Percentiles rank a stretch among this genome's conserved stretches.
phyloP scores from a whole-genome alignment of 345 rosid species.

The Boechera stricta region DNA sequence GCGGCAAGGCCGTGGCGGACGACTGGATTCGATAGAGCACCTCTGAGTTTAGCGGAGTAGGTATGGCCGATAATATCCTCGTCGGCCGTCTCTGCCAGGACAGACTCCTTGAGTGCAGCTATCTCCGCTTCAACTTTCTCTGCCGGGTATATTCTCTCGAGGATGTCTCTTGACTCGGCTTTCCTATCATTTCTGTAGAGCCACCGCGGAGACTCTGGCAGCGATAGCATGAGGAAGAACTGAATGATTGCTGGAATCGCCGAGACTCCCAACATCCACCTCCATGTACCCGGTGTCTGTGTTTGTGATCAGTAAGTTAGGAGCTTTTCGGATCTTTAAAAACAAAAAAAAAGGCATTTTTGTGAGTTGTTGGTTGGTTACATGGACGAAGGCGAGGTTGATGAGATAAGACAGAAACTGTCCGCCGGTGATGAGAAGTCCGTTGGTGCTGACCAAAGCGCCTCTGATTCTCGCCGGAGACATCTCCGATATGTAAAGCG shows the following conservation, averaged over 20 bases:
- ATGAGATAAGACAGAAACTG: conserved; percentile 81
- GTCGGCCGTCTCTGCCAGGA: conserved; percentile 58
- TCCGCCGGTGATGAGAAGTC: conserved; percentile 79
- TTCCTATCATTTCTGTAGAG: conserved; percentile 59
- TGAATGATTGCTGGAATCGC: conserved; percentile 68
- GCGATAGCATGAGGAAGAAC: conserved; percentile 63
- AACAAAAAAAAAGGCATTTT: background rate
- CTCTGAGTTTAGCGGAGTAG: conserved; percentile 58
- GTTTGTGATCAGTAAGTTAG: background rate
- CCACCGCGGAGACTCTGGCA: conserved; percentile 94
- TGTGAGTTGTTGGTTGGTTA: conserved; percentile 22
- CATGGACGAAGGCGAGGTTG: conserved; percentile 79
- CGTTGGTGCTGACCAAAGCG: conserved; percentile 83
- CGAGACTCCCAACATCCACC: conserved; percentile 91
- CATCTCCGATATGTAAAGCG: conserved; percentile 89
- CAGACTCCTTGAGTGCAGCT: conserved; percentile 50
- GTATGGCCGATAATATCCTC: conserved; percentile 55
- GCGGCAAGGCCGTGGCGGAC: conserved; percentile 78
- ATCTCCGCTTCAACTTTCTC: conserved; percentile 68
- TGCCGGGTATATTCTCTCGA: conserved; percentile 63
- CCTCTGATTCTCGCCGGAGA: conserved; percentile 91
- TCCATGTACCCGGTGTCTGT: conserved; percentile 80
- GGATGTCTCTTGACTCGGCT: conserved; percentile 63
- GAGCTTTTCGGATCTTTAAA: background rate
- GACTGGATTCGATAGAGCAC: conserved; percentile 53